Evolutionary conservation across 768 basidiomycete species (phyloP).

Genomic region (Mycena alexandri): DNA sequence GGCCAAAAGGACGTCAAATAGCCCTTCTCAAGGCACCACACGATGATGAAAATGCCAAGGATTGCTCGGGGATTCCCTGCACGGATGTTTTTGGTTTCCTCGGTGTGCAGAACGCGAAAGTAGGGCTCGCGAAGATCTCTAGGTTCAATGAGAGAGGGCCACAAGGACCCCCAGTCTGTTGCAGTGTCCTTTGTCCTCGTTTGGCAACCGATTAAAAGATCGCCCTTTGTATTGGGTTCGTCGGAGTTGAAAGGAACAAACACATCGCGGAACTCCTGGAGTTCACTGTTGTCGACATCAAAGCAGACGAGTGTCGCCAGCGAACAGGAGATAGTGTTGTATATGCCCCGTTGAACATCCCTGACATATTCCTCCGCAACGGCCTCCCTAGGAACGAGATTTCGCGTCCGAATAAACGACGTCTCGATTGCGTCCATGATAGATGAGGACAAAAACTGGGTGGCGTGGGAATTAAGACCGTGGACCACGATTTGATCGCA

Average conservation of each 20-base stretch:
- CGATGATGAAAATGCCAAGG: constrained; percentile 14
- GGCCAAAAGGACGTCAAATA: constrained; percentile 16
- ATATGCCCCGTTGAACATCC: background rate
- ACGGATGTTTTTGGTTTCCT: constrained; percentile 30
- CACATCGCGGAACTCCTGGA: background rate
- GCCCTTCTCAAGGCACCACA: constrained; percentile 16
- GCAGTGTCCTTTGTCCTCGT: background rate
- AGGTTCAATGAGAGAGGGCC: constrained; percentile 5
- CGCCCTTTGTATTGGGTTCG: constrained; percentile 8
- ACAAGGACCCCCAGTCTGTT: constrained; percentile 4
- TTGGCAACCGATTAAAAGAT: constrained; percentile 12
- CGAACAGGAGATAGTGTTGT: background rate
- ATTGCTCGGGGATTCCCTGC: constrained; percentile 4
- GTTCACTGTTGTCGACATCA: constrained; percentile 4
- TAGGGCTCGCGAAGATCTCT: constrained; percentile 2
- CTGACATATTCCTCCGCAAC: constrained; percentile 2
- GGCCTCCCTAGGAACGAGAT: constrained; percentile 4
- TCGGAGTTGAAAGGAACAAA: background rate
- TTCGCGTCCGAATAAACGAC: background rate
- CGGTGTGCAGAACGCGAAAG: constrained; percentile 15
- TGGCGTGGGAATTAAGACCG: background rate
- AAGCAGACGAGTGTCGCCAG: constrained; percentile 26
- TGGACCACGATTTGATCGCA: background rate
- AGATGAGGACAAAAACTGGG: background rate
- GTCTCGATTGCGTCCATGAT: background rate